phyloP scores from a whole-genome alignment of 2,329 filamentous ascomycete genomes.

The Helicocarpus griseus region DNA sequence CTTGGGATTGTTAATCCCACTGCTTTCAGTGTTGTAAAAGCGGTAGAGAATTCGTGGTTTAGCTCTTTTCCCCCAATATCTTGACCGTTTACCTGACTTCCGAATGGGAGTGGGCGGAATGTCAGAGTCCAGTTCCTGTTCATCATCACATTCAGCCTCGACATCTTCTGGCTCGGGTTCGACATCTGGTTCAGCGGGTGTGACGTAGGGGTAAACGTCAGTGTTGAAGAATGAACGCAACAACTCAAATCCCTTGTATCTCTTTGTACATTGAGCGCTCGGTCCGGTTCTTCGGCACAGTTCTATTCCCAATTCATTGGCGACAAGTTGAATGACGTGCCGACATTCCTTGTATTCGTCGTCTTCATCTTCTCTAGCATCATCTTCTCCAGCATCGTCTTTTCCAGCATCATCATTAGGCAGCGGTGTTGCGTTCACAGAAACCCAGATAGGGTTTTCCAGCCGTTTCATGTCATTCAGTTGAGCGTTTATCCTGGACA shows the following conservation, averaged over 20 bases:
- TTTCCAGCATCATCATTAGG: background rate
- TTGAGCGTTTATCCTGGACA: slow-evolving; percentile 13
- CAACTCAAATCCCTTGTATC: background rate
- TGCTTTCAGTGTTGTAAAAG: slow-evolving; percentile 22
- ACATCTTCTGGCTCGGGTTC: background rate
- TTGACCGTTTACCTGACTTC: background rate
- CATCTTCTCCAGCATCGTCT: no score
- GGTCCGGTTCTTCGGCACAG: background rate
- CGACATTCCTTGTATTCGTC: background rate
- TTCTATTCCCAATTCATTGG: background rate
- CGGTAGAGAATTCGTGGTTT: slow-evolving; percentile 25
- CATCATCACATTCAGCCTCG: no score
- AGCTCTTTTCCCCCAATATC: background rate
- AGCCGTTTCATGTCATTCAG: slow-evolving; percentile 15
- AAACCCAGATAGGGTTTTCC: slow-evolving; percentile 15
- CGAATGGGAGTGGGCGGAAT: background rate
- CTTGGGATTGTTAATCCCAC: slow-evolving; percentile 21
- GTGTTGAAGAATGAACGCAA: background rate
- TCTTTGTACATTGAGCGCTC: background rate
- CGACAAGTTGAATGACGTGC: background rate
- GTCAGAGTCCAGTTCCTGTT: background rate
- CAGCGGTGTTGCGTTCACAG: slow-evolving; percentile 15
- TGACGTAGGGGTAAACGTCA: background rate
- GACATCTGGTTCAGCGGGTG: background rate
- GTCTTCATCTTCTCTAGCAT: background rate